These are phyloP conservation scores for Zoysia japonica DNA, from an alignment of 176 grass and related monocot genomes.

Conservation along the genomic window DNA sequence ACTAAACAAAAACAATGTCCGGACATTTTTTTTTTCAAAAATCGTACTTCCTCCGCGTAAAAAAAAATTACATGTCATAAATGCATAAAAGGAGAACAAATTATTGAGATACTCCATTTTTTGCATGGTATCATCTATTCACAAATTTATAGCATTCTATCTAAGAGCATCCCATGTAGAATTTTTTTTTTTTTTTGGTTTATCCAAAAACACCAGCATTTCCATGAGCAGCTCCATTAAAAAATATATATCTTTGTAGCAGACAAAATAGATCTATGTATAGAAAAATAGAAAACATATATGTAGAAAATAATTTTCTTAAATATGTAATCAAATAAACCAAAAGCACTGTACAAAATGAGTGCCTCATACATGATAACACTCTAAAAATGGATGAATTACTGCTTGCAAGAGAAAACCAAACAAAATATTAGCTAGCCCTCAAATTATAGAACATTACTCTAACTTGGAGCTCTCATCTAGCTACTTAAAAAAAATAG, in stretches of 20 bases:
- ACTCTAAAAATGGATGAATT: too few relatives aligned
- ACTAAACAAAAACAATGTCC: background rate
- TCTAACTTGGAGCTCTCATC: background rate
- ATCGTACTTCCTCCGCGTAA: too few relatives aligned
- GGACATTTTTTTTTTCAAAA: background rate
- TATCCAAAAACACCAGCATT: background rate
- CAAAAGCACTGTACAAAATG: background rate
- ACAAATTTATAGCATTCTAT: conserved; percentile 6
- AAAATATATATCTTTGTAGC: background rate
- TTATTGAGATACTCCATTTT: conserved; percentile 8
- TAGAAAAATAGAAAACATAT: background rate
- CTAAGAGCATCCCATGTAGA: background rate
- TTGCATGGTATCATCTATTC: background rate
- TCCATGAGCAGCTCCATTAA: background rate
- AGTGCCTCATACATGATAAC: background rate
- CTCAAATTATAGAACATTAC: background rate
- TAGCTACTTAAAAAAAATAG: background rate
- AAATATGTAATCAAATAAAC: background rate
- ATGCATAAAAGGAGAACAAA: background rate
- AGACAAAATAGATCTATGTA: background rate
- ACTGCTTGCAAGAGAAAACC: background rate
- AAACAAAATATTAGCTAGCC: background rate
- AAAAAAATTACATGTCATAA: background rate
- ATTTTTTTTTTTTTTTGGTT: background rate
- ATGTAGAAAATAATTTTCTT: background rate